Evolutionary conservation across 768 basidiomycete genomes (phyloP).

Genomic region (Russula brevipes): DNA sequence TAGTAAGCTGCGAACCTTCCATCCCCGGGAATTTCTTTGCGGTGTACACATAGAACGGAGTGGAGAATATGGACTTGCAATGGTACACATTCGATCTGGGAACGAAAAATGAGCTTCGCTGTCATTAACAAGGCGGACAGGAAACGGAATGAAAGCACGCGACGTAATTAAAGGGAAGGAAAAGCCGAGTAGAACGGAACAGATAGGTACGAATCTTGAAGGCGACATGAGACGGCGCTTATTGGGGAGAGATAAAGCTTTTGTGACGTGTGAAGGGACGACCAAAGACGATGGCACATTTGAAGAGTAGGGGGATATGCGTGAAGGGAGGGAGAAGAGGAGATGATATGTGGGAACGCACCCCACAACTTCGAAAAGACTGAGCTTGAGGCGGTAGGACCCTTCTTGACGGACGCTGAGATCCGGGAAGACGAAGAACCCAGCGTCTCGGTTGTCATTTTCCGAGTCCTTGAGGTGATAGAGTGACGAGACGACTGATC

Average conservation of each 20-base stretch:
- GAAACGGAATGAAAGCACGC: slow-evolving; percentile 17
- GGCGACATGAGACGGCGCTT: background rate
- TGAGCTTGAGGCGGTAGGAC: slow-evolving; percentile 69
- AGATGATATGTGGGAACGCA: slow-evolving; percentile 39
- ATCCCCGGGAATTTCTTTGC: slow-evolving; percentile 97
- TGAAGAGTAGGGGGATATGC: background rate
- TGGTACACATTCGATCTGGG: slow-evolving; percentile 77
- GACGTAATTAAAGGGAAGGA: slow-evolving; percentile 12
- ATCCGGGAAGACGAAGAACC: slow-evolving; percentile 96
- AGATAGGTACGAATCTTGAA: slow-evolving; percentile 6
- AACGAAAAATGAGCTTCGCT: background rate
- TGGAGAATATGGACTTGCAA: slow-evolving; percentile 85
- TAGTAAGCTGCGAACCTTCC: slow-evolving; percentile 57
- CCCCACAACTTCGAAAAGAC: slow-evolving; percentile 89
- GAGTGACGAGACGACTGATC: slow-evolving; percentile 81
- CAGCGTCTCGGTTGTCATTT: slow-evolving; percentile 62
- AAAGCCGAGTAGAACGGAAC: slow-evolving; percentile 5
- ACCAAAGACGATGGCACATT: background rate
- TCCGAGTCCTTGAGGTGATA: slow-evolving; percentile 79
- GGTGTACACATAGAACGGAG: slow-evolving; percentile 90
- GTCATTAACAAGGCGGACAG: background rate
- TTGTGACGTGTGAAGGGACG: slow-evolving; percentile 17
- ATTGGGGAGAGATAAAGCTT: background rate
- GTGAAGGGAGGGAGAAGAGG: slow-evolving; percentile 13
- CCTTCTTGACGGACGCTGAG: slow-evolving; percentile 90